Evolutionary conservation across 2,329 filamentous ascomycete genomes (phyloP), one percentile per base, ranked within the genome.

Genomic region (Pseudopyrenochaeta lycopersici): DNA sequence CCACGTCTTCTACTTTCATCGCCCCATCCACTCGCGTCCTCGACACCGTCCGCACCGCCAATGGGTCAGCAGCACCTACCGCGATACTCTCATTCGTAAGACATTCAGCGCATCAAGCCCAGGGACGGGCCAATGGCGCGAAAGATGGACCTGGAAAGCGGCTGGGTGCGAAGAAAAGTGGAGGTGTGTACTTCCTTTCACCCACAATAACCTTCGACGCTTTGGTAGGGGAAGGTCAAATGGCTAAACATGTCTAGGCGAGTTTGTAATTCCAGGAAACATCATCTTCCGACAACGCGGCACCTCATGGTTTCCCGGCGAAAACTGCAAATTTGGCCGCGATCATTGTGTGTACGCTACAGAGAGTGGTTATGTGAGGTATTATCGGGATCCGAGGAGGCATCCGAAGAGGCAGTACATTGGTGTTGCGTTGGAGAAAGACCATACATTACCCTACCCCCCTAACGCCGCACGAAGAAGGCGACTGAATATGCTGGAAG

Each of bases 271-370:
- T 53, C 90, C 93, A 4, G 95, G 95, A 49, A 98, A 97, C 81
- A 99, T 99, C 78, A 90, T 99, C 79, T 99, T 95, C 85, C 92
- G 92, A 75, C 95, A 99, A 78, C 89, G 94, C 70, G 95, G 95
- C 67, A 96, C 95, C 3, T 86, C 88, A 70, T 99, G 95, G 95
- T 94, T 89, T 76, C 90, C 95, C 1, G 95, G 95, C 69, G 95
- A 98, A 76, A 98, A 99, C 79, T 91, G 90, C 77, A 90, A 88
- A 68, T 94, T 98, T 82, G 95, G 95, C 45, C 90, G 95, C 56
- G 93, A 99, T 77, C 95, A 98, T 81, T 98, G 94, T 45, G 96
- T 99, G 74, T 96, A 91, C 77, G 88, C 95, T 47, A 88, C 88
- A 54, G 86, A 90, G 50, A 84, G 89, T 3, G 95, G 95, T 60